phyloP scores from a whole-genome alignment of 352 stramenopile species.

The Globisporangium polare region DNA sequence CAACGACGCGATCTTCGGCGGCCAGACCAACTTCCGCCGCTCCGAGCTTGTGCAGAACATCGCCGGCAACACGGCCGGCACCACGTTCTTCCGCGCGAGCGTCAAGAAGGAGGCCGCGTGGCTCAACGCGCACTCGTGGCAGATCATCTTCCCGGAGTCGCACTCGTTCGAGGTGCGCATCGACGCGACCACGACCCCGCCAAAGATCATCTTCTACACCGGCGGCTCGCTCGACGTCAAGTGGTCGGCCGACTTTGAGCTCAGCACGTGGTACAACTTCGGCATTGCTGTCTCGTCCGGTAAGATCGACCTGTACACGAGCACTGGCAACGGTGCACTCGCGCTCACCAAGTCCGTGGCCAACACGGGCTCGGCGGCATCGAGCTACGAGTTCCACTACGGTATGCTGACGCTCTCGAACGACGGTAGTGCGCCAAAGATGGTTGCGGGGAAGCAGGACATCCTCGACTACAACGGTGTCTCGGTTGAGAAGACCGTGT shows the following conservation, averaged over 20 bases:
- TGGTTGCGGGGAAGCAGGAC: slow-evolving; percentile 44
- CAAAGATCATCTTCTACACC: slow-evolving; percentile 54
- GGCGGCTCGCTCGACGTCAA: slow-evolving; percentile 38
- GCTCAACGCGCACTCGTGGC: slow-evolving; percentile 44
- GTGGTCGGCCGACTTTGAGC: slow-evolving; percentile 49
- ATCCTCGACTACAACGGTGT: slow-evolving; percentile 69
- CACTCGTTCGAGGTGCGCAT: slow-evolving; percentile 61
- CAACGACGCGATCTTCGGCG: slow-evolving; percentile 41
- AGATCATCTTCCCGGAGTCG: slow-evolving; percentile 58
- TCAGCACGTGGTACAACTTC: slow-evolving; percentile 67
- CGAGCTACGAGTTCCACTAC: slow-evolving; percentile 61
- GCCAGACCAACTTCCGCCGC: slow-evolving; percentile 58
- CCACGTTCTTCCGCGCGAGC: slow-evolving; percentile 37
- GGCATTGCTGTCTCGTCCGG: slow-evolving; percentile 41
- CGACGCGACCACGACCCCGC: slow-evolving; percentile 42
- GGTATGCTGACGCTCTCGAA: slow-evolving; percentile 63
- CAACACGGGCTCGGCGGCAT: slow-evolving; percentile 20
- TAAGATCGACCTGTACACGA: slow-evolving; percentile 51
- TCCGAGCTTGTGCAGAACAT: slow-evolving; percentile 63
- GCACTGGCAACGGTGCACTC: slow-evolving; percentile 36
- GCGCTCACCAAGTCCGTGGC: slow-evolving; percentile 37
- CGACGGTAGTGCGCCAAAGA: slow-evolving; percentile 43
- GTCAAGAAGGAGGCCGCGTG: slow-evolving; percentile 44
- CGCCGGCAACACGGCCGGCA: slow-evolving; percentile 21
- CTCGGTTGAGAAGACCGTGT: slow-evolving; percentile 34